phyloP scores from a whole-genome alignment of 345 rosid species.

The rapeseed (Brassica napus) region DNA sequence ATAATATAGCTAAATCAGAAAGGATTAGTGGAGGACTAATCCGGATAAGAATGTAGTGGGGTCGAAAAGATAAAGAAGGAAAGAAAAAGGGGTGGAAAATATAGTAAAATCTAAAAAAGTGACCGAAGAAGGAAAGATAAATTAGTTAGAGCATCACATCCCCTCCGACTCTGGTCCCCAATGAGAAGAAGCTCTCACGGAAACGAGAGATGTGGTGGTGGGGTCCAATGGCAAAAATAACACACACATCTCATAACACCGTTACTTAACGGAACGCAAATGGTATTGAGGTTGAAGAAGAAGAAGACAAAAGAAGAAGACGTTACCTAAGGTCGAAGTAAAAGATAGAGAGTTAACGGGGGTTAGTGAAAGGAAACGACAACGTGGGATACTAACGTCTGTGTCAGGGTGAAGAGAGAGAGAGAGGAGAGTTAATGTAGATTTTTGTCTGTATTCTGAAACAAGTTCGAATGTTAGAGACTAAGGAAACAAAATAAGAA shows the following conservation, averaged over 20 bases:
- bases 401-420: slow-evolving; percentile 33
- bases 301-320: slow-evolving; percentile 18
- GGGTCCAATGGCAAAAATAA: slow-evolving; percentile 23
- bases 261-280: slow-evolving; percentile 27
- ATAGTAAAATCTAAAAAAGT: slow-evolving; percentile 23
- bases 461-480: slow-evolving; percentile 74
- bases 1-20: slow-evolving; percentile 22
- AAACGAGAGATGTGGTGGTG: neutral
- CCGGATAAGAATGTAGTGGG: slow-evolving; percentile 27
- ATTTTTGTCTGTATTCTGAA: slow-evolving; percentile 59
- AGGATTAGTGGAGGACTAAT: neutral
- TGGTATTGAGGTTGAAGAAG: slow-evolving; percentile 22
- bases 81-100: slow-evolving; percentile 29
- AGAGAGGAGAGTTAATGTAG: slow-evolving; percentile 33
- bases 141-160: slow-evolving; percentile 46
- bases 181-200: slow-evolving; percentile 35
- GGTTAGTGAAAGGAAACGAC: slow-evolving; percentile 34
- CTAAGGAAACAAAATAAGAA: slow-evolving; percentile 60
- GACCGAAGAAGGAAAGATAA: slow-evolving; percentile 21
- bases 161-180: slow-evolving; percentile 34
- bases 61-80: slow-evolving; percentile 35
- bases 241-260: slow-evolving; percentile 38
- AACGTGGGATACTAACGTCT: slow-evolving; percentile 33
- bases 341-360: slow-evolving; percentile 26
- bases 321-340: slow-evolving; percentile 38